Base-by-base conservation (phyloP, 1,139 yeast genomes). In the Yamadazyma friedrichii region DNA sequence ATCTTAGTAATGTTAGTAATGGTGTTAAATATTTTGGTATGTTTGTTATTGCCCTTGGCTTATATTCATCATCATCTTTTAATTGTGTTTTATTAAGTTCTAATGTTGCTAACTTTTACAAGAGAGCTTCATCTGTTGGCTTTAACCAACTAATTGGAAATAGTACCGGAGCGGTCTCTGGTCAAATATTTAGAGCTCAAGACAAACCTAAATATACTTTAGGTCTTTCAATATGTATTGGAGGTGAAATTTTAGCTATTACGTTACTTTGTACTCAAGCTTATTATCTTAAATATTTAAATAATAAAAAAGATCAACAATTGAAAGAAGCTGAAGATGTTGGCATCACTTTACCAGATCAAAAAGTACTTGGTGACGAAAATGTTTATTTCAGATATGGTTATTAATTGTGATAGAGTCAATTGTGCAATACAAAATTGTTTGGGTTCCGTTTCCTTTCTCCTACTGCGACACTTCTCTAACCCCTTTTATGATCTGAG, bases 111-210 rank as follows among this genome's bases (percentile, higher is more conserved):
- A 37, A 32, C 15, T 37, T n/a, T 12, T 37, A 15, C 11, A 37
- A 37, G 20, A 37, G 40, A 37, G 40, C 40, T n/a, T 31, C 40
- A 4, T 22, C 33, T 9, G 32, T 37, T 4, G 40, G 40, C 4
- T 31, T 37, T 9, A 31, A 37, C 20, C 40, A 37, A 27, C 27
- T 37, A 15, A n/a, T 37, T 13, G 40, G 40, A 12, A 37, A 37
- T 26, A 6, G 35, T 2, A 32, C 35, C 11, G 40, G 40, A 15
- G 34, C 32, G 6, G 35, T 37, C 12, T 32, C 40, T 9, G 40
- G 40, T 16, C 40, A 37, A 26, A 32, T 37, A 2, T 37, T 37
- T n/a, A 31, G 40, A 32, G 25, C 35, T 9, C 35, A 37, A 32
- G 40, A 37, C 20, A 25, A 17, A n/a, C 40, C 40, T 4, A 32